Percentiles rank a stretch among this genome's conserved stretches.
Evolutionary conservation across 2,329 filamentous ascomycete species (phyloP).

Genomic region (Fusarium goolgardi): DNA sequence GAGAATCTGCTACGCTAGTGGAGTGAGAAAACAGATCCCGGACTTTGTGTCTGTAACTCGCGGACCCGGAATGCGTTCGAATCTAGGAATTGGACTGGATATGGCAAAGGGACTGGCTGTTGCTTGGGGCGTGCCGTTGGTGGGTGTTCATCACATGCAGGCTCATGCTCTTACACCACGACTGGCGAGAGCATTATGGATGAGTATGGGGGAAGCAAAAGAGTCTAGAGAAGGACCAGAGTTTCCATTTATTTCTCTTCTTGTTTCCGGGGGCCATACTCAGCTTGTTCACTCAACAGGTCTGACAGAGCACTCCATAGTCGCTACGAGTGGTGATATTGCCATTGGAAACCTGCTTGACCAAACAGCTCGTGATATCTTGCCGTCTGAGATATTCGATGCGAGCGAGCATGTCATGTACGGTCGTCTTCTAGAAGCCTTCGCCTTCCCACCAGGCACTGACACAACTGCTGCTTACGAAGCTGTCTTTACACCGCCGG

Average conservation of each 20-base stretch:
- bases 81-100: conserved; percentile 81
- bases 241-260: conserved; percentile 88
- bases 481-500: conserved; percentile 67
- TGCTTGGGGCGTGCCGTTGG: conserved; percentile 83
- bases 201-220: conserved; percentile 34
- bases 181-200: conserved; percentile 72
- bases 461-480: conserved; percentile 47
- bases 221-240: conserved; percentile 54
- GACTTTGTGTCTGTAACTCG: conserved; percentile 91
- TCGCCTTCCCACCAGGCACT: conserved; percentile 70
- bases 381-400: conserved; percentile 71
- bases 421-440: conserved; percentile 80
- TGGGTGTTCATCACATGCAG: conserved; percentile 97
- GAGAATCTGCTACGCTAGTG: conserved; percentile 31
- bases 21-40: conserved; percentile 60
- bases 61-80: conserved; percentile 88
- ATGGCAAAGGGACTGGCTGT: conserved; percentile 88
- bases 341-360: conserved; percentile 93
- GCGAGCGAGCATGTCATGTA: conserved; percentile 76
- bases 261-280: conserved; percentile 93
- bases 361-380: conserved; percentile 81
- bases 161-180: conserved; percentile 91
- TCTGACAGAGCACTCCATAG: conserved; percentile 75
- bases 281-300: conserved; percentile 80
- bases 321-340: conserved; percentile 80